phyloP scores from a whole-genome alignment of 352 stramenopile species.

The Pythium grandisporangium region DNA sequence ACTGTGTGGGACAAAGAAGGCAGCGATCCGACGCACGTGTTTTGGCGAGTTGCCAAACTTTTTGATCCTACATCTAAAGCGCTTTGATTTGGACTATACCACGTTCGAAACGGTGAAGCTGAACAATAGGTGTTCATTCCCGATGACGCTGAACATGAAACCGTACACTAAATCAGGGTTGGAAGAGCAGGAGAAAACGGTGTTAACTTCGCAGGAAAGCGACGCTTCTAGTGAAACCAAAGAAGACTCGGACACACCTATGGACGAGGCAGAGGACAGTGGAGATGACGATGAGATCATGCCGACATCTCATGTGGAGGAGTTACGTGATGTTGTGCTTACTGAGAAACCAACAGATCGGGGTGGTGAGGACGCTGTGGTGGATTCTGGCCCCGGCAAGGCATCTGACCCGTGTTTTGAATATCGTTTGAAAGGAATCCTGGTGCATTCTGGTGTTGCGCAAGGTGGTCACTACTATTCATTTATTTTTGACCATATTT shows the following conservation, averaged over 20 bases:
- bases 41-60: conserved; percentile 95
- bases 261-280: conserved; percentile 36
- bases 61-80: conserved; percentile 97
- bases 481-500: conserved; percentile 84
- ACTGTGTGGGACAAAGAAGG: conserved; percentile 96
- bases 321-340: no score
- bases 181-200: conserved; percentile 80
- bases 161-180: conserved; percentile 96
- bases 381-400: no score
- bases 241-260: conserved; percentile 31
- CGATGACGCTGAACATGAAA: conserved; percentile 98
- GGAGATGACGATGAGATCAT: no score
- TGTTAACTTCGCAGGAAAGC: conserved; percentile 16
- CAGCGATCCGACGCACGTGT: conserved; percentile 92
- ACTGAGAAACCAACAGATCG: no score
- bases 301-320: no score
- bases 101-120: conserved; percentile 99
- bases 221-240: no score
- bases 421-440: conserved; percentile 95
- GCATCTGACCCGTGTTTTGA: conserved; percentile 93
- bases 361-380: no score
- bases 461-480: conserved; percentile 99
- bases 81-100: conserved; percentile 99
- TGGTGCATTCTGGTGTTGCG: conserved; percentile 97
- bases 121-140: conserved; percentile 97